These are phyloP conservation scores for Amanita jacksonii DNA, from an alignment of 768 basidiomycete species.

Conservation along the genomic window DNA sequence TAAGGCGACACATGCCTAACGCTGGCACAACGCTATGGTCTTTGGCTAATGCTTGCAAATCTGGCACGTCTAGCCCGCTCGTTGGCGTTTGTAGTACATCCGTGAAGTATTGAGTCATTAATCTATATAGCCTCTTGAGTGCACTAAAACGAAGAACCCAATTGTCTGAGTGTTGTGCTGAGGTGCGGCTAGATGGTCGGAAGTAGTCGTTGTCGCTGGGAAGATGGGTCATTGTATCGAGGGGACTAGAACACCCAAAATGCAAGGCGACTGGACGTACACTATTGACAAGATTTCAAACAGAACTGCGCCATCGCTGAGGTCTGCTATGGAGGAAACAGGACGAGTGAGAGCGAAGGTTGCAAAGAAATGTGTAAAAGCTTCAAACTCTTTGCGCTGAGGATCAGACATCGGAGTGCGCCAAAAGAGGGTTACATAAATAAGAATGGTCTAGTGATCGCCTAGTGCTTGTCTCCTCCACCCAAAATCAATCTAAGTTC, in stretches of 20 bases:
- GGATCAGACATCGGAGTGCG: constrained; percentile 24
- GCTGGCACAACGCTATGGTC: constrained; percentile 57
- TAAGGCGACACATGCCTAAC: constrained; percentile 68
- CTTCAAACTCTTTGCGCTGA: constrained; percentile 58
- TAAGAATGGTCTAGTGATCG: background rate
- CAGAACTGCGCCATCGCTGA: constrained; percentile 72
- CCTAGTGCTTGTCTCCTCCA: constrained; percentile 18
- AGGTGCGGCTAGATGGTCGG: constrained; percentile 45
- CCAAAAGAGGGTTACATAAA: too few species aligned
- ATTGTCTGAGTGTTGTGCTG: constrained; percentile 65
- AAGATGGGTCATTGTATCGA: too few species aligned
- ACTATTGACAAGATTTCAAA: constrained; percentile 68
- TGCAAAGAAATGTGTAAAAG: constrained; percentile 74
- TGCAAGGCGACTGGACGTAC: constrained; percentile 44
- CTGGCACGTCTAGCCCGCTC: constrained; percentile 72
- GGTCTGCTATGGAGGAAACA: constrained; percentile 54
- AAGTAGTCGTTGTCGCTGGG: constrained; percentile 76
- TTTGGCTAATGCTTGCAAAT: constrained; percentile 80
- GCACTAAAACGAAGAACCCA: constrained; percentile 83
- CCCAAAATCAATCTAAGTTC: constrained; percentile 53
- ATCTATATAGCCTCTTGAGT: constrained; percentile 77
- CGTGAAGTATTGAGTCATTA: constrained; percentile 83
- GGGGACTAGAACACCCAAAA: too few species aligned
- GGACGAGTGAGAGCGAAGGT: constrained; percentile 62
- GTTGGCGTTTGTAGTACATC: constrained; percentile 79